Evolutionary conservation across 495 filamentous ascomycete genomes (phyloP), one percentile per base, ranked within the genome.

Genomic region (Neurospora sp.): DNA sequence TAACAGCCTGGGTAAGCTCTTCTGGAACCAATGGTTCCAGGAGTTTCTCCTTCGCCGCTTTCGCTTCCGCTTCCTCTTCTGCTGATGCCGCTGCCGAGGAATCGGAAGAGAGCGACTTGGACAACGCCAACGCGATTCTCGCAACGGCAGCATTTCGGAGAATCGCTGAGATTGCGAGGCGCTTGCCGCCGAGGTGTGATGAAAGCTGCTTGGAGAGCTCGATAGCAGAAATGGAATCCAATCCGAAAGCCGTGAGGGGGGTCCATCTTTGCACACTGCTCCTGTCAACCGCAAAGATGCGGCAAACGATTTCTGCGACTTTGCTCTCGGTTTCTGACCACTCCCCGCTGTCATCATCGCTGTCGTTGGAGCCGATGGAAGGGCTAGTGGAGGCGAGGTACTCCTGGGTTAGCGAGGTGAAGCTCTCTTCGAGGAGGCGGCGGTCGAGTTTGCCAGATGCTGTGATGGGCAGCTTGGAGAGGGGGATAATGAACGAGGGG

Each of bases 191-290:
- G 3, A 85, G 81, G 9, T 72, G 71, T 3, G 82, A 73, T 65
- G 83, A 79, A 2, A 93, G 78, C 44, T 78, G 77, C 27, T 82
- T 89, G 0, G 90, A 86, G 44, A 94, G 78, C 14, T 86, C 80
- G 68, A 96, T 94, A 0, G 91, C 92, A 38, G 89, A 91, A n/a
- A 96, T 89, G 0, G 93, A 95, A 78, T 96, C 93, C 27, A 96
- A 79, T 0, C 93, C 93, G 7, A 94, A 82, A 31, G 82, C 73
- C 9, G 76, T 73, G 9, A 86, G 81, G 8, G 85, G 81, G 16
- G 81, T 83, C 84, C 84, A 86, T 48, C 81, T 77, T 39, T 68
- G 86, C 69, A 92, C 86, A 61, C 90, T 88, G 1, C 85, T 89
- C 0, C 80, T 87, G 39, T 85, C 79, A 31, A 82, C 81, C 11